Base-by-base conservation (phyloP, 352 stramenopile species). In the Plasmopara muralis region DNA sequence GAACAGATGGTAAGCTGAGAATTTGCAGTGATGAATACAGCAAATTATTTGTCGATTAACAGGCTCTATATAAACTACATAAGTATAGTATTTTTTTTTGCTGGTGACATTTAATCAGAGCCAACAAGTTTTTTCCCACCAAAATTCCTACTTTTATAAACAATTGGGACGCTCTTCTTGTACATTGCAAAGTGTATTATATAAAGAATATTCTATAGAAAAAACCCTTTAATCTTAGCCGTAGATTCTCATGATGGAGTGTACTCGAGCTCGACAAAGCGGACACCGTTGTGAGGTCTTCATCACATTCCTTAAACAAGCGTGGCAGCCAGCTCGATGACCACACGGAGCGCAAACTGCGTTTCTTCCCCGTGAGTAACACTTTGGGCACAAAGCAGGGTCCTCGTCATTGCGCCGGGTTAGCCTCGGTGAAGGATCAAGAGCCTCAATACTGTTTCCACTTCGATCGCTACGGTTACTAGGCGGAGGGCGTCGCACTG, bases 261-360 rank as follows among this genome's bases (percentile, higher is more conserved):
- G 42, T 14, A 82, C 56, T 1, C 50, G 53, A 9, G 61, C 38
- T 15, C 74, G 70, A 51, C 74, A 83, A 15, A 78, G 74, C 10
- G 74, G 72, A 34, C 74, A 85, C 10, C 39, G 49, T 12, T 63
- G 54, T 0, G 43, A 60, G 7, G 56, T 62, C 7, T 58, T 62
- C 53, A 74, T 73, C 34, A 80, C 65, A 18, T 33, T 62, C 9
- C 53, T 44, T 43, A 85, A 60, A 16, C 74, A 85, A 0, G 45
- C n/a, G 43, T 68, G 51, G 37, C 74, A 85, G 9, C 67, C 72
- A 2, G 72, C 69, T 37, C 75, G 57, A 57, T 85, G 74, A 5
- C 74, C 74, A 28, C 72, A 85, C 18, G 72, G 74, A 12, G 76
- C 60, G 46, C 72, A 81, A 9, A 82, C 66, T 37, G 74, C 72